A percentile compares a stretch with the other conserved stretches of the same genome.
phyloP scores from a whole-genome alignment of 2,329 filamentous ascomycete species.

The Teratosphaeria viscida region DNA sequence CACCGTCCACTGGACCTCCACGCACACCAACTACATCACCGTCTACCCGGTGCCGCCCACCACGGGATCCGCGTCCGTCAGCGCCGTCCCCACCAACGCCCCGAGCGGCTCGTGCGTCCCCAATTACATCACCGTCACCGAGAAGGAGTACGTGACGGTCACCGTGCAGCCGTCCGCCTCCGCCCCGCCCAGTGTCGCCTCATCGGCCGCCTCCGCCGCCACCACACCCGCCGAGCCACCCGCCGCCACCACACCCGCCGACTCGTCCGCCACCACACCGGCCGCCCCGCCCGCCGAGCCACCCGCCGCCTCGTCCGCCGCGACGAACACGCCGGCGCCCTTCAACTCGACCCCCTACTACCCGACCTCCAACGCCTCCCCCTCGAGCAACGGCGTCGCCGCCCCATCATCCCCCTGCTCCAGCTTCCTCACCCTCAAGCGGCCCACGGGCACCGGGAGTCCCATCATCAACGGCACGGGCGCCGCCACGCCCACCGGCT shows the following conservation, averaged over 20 bases:
- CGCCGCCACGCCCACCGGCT: background rate
- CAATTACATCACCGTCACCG: background rate
- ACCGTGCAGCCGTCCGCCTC: constrained; percentile 11
- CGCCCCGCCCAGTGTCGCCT: constrained; percentile 17
- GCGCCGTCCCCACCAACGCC: background rate
- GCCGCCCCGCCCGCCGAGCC: too few species aligned
- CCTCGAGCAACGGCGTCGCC: background rate
- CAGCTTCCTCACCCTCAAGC: constrained; percentile 21
- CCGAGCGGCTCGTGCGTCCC: background rate
- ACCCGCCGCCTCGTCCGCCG: constrained; percentile 2
- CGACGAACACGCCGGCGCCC: constrained; percentile 12
- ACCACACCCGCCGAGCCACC: constrained; percentile 8
- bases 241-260: constrained; percentile 15
- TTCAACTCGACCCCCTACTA: constrained; percentile 16
- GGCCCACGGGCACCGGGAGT: constrained; percentile 5
- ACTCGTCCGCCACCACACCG: constrained; percentile 9
- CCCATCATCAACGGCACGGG: background rate
- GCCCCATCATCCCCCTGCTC: constrained; percentile 6
- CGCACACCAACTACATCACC: constrained; percentile 24
- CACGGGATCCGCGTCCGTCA: constrained; percentile 2
- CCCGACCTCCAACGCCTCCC: constrained; percentile 8
- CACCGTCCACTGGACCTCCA: constrained; percentile 23
- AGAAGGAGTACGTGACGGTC: background rate
- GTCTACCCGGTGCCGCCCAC: constrained; percentile 18
- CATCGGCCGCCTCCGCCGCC: constrained; percentile 9